These are phyloP conservation scores for Tolypocladium tundrense DNA, from an alignment of 2,329 filamentous ascomycete genomes.

Conservation along the genomic window DNA sequence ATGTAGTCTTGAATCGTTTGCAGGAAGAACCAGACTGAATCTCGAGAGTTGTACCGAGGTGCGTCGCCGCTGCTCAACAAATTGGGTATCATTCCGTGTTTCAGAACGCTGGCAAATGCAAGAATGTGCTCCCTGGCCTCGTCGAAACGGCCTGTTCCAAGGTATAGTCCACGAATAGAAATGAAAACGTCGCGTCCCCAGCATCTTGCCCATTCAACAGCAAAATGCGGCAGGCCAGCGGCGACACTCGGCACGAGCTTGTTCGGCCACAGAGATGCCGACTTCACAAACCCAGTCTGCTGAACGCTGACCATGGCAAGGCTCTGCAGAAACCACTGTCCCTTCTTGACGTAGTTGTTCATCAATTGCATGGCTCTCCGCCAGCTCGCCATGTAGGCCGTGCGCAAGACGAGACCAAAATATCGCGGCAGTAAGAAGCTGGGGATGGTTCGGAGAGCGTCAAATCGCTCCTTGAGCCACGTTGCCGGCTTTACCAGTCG, in stretches of 20 bases:
- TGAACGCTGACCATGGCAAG: slow-evolving; percentile 88
- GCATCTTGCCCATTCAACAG: slow-evolving; percentile 86
- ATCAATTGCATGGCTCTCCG: slow-evolving; percentile 71
- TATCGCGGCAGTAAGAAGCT: slow-evolving; percentile 87
- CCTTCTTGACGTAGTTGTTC: slow-evolving; percentile 63
- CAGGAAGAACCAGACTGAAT: slow-evolving; percentile 96
- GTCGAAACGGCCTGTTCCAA: slow-evolving; percentile 78
- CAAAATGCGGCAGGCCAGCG: slow-evolving; percentile 88
- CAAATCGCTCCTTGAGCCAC: slow-evolving; percentile 79
- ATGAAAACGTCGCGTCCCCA: slow-evolving; percentile 99
- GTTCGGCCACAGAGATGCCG: slow-evolving; percentile 79
- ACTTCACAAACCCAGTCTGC: slow-evolving; percentile 79
- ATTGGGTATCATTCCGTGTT: slow-evolving; percentile 98
- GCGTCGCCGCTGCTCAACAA: slow-evolving; percentile 75
- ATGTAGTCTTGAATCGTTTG: slow-evolving; percentile 93
- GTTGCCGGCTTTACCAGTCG: slow-evolving; percentile 54
- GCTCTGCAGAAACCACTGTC: slow-evolving; percentile 81
- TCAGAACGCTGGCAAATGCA: slow-evolving; percentile 90
- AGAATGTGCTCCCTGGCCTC: slow-evolving; percentile 91
- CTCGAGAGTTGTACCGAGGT: slow-evolving; percentile 89
- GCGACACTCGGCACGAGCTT: slow-evolving; percentile 80
- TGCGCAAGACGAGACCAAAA: slow-evolving; percentile 81
- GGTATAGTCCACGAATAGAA: slow-evolving; percentile 79
- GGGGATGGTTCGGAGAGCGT: slow-evolving; percentile 75
- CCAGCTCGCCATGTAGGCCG: slow-evolving; percentile 76